Base-by-base conservation (phyloP, 2,329 filamentous ascomycete species). In the Colletotrichum sp. region DNA sequence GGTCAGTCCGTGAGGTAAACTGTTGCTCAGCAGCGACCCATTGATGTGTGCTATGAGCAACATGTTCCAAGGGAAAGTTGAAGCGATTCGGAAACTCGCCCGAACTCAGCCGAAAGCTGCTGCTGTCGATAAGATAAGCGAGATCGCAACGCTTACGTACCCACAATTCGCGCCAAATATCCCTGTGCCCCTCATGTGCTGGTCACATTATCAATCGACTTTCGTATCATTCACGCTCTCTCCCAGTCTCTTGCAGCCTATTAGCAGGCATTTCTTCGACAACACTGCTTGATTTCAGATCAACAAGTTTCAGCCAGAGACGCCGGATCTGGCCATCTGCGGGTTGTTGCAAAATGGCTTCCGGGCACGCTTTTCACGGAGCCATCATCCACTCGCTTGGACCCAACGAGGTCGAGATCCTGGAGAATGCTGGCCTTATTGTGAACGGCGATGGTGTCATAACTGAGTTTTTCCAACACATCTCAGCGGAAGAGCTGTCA, bases 321-420 rank as follows among this genome's bases (percentile, higher is more conserved):
- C 1, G 8, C 6, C n/a, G 44, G 44, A 44, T n/a, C n/a, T 21
- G 18, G n/a, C 2, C n/a, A 21, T 1, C 6, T 52, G n/a, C n/a
- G 18, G 44, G n/a, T n/a, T 52, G 12, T 52, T 52, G n/a, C 18
- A 64, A 10, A 21, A 73, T 73, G 71, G 26, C 63, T 10, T 8
- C 16, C 10, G 44, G 28, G 6, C 32, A 67, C 34, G 77, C 82
- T 74, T 87, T 88, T 66, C 82, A 88, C 75, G 87, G 87, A 70
- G 84, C 84, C 7, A 59, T 87, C 44, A 84, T 88, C 67, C 87
- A 89, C 76, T 87, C 86, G 5, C 79, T 80, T 5, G 79, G 79
- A 5, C 81, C 80, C 3, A 77, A 80, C 1, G 76, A 82, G 12
- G 77, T 89, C 5, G 79, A 83, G 57, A 83, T 89, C 60, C 81